Base-by-base conservation (phyloP, 179 eudicot species). In the Dionaea muscipula region DNA sequence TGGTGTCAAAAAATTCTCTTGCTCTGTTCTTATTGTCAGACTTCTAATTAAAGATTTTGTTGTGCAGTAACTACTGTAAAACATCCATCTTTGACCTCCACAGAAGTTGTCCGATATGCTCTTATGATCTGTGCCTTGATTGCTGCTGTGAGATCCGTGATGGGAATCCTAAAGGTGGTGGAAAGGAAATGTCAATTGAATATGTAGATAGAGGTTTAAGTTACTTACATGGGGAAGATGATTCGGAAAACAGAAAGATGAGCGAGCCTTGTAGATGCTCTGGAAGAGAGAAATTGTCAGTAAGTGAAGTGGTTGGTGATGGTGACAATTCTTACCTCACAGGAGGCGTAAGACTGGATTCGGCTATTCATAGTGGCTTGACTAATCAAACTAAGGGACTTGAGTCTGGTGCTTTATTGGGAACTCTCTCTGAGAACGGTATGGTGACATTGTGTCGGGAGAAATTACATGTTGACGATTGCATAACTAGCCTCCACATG, bases 121-220 rank as follows among this genome's bases (percentile, higher is more conserved):
- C 56, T 13, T 85, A 75, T 67, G 95, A 83, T 60, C 70, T 85
- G 28, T 88, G 95, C 56, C 83, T 85, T 46, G 39, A 64, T 18
- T 88, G 95, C 67, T 88, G 88, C 51, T 68, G 56, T 3, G 96
- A 83, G 71, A 38, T 88, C 23, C 82, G 88, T 39, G 69, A 61
- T 40, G 88, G 93, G 20, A 26, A 60, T 54, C 66, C 77, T 2
- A 75, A 54, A 47, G 68, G 78, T 38, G 63, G 70, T 52, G 75
- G 63, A n/a, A 63, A 70, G 33, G 81, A 65, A 63, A 66, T 71
- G 39, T 22, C 19, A 18, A 45, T 59, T 33, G 65, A 73, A 14
- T 75, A 25, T 59, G 47, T 25, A 17, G 51, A 70, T 54, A 54
- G 63, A 47, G 80, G 68, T 0, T 24, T 51, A 3, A 25, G 44